These are phyloP conservation scores for Mycena chlorophos DNA, from an alignment of 768 basidiomycete species.

Conservation along the genomic window DNA sequence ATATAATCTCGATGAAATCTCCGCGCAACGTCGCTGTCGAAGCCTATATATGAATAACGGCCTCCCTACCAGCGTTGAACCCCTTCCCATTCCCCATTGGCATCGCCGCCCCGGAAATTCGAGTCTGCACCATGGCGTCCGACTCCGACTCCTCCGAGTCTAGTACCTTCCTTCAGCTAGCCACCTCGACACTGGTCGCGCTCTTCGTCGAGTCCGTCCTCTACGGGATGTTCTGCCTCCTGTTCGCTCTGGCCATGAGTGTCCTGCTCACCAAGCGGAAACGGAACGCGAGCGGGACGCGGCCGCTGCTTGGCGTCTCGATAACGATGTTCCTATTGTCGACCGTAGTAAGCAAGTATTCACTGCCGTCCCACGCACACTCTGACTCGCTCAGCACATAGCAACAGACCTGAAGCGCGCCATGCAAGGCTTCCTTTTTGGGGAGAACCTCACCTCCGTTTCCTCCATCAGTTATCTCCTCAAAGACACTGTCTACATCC, in stretches of 20 bases:
- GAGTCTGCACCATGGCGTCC: no score
- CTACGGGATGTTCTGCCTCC: neutral
- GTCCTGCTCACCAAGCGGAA: neutral
- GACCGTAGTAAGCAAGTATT: neutral
- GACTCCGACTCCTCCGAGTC: no score
- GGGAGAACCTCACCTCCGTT: neutral
- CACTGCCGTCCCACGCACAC: neutral
- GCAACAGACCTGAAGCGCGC: neutral
- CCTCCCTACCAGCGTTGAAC: no score
- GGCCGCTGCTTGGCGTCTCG: neutral
- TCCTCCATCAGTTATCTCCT: neutral
- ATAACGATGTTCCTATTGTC: neutral
- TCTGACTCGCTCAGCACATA: neutral
- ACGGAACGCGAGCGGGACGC: neutral
- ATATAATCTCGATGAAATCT: no score
- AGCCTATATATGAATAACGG: no score
- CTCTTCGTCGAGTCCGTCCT: neutral
- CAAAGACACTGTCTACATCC: neutral
- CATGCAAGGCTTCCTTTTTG: neutral
- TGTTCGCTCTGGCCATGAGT: neutral
- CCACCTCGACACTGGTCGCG: neutral
- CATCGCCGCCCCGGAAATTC: no score
- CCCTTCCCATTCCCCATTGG: no score
- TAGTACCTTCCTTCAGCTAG: neutral
- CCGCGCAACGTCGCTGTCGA: no score